A percentile compares a stretch with the other conserved stretches of the same genome.
Conservation (phyloP, 495 filamentous ascomycete species). For the Xylaria venustula region DNA sequence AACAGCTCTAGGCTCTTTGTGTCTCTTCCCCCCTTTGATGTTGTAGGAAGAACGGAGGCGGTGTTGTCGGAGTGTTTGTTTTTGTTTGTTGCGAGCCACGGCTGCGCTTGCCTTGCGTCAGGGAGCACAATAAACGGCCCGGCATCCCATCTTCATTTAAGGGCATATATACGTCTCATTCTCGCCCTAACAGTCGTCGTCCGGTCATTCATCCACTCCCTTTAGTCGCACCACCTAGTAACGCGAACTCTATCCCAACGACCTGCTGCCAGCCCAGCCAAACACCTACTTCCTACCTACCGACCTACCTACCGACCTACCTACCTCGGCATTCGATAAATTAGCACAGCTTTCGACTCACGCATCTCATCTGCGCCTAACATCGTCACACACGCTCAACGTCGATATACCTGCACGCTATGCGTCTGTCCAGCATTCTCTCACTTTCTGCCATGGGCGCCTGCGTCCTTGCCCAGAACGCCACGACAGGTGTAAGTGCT, state of each 20-base stretch:
- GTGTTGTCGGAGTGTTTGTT: too few relatives aligned
- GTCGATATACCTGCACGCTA: background rate
- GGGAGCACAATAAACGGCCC: background rate
- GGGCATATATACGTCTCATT: background rate
- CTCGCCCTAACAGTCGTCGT: too few relatives aligned
- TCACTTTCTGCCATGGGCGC: background rate
- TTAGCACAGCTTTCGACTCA: too few relatives aligned
- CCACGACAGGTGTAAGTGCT: conserved; percentile 33
- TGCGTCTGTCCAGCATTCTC: background rate
- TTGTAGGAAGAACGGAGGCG: too few relatives aligned
- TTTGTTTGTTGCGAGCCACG: background rate
- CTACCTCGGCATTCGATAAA: too few relatives aligned
- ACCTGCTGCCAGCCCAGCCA: too few relatives aligned
- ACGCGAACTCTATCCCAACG: too few relatives aligned
- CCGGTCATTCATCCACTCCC: too few relatives aligned
- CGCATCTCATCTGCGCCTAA: background rate
- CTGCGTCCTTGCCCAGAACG: conserved; percentile 38
- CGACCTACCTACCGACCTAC: too few relatives aligned
- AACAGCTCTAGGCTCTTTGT: conserved; percentile 5
- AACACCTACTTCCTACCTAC: too few relatives aligned
- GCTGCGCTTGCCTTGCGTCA: background rate
- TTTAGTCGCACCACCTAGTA: too few relatives aligned
- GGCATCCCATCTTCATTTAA: background rate
- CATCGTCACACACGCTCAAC: background rate
- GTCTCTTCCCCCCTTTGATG: background rate